Evolutionary conservation across 176 grass and related monocot genomes (phyloP).

Genomic region (Areca catechu): DNA sequence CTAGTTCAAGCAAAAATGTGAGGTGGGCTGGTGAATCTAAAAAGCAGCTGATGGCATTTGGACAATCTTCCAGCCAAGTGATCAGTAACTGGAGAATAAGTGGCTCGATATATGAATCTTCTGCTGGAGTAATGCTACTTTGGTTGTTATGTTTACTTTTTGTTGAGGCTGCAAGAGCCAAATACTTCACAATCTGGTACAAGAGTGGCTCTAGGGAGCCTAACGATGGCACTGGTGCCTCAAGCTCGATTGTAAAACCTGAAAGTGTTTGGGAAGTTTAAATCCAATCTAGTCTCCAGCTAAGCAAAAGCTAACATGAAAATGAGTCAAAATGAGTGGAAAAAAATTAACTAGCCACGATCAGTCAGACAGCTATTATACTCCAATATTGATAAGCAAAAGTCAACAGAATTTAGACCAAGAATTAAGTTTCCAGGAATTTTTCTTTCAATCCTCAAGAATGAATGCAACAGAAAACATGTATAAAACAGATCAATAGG

Average conservation of each 20-base stretch:
- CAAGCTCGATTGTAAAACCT: constrained; percentile 83
- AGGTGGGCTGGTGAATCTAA: constrained; percentile 61
- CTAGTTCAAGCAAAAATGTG: constrained; percentile 75
- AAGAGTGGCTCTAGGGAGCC: constrained; percentile 63
- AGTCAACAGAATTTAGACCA: too few relatives aligned
- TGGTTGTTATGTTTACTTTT: constrained; percentile 48
- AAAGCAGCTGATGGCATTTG: constrained; percentile 78
- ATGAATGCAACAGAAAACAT: constrained; percentile 15
- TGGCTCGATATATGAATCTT: constrained; percentile 49
- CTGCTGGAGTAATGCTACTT: constrained; percentile 20
- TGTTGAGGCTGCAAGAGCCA: constrained; percentile 59
- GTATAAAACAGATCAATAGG: not conserved
- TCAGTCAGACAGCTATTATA: too few relatives aligned
- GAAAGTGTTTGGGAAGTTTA: constrained; percentile 22
- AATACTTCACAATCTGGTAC: constrained; percentile 67
- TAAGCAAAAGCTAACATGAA: constrained; percentile 3
- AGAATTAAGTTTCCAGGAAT: too few relatives aligned
- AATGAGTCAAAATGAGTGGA: not conserved
- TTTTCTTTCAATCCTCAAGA: not conserved
- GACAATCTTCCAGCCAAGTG: constrained; percentile 71
- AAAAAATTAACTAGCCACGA: too few relatives aligned
- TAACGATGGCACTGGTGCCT: constrained; percentile 59
- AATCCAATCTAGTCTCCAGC: constrained; percentile 3
- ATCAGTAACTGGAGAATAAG: constrained; percentile 78
- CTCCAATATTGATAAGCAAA: too few relatives aligned